phyloP scores from a whole-genome alignment of 108 stramenopile genomes.

The Discostella stelligeroides region DNA sequence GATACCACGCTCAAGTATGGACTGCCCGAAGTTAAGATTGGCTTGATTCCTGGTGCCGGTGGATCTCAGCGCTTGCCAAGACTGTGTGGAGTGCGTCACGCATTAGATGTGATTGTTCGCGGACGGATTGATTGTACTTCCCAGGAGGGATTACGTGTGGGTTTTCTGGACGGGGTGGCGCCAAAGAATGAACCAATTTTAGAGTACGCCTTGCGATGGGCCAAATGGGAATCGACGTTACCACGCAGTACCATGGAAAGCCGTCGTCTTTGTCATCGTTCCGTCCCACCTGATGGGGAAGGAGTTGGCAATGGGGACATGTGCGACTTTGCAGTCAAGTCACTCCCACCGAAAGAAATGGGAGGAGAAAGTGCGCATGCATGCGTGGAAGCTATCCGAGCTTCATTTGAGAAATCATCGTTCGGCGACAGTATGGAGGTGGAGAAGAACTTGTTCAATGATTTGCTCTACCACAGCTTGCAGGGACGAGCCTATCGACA shows the following conservation, averaged over 20 bases:
- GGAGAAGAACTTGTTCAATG: constrained; percentile 69
- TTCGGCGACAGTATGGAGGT: constrained; percentile 72
- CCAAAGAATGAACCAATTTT: constrained; percentile 38
- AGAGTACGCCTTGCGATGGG: constrained; percentile 62
- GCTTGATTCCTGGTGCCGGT: constrained; percentile 95
- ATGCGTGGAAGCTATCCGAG: constrained; percentile 78
- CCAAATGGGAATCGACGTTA: constrained; percentile 51
- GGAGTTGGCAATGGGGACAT: constrained; percentile 53
- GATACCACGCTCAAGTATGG: constrained; percentile 69
- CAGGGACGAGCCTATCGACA: constrained; percentile 89
- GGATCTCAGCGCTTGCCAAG: constrained; percentile 97
- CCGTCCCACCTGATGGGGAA: constrained; percentile 47
- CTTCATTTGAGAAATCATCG: constrained; percentile 52
- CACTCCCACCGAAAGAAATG: constrained; percentile 62
- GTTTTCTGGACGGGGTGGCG: constrained; percentile 66
- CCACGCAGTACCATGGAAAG: constrained; percentile 46
- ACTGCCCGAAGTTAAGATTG: constrained; percentile 94
- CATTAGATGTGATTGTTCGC: constrained; percentile 85
- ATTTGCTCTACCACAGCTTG: constrained; percentile 54
- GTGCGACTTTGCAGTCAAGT: constrained; percentile 62
- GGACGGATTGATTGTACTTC: constrained; percentile 65
- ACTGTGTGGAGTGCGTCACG: constrained; percentile 73
- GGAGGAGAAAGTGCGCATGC: constrained; percentile 80
- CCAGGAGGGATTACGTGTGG: constrained; percentile 55
- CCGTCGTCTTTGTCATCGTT: constrained; percentile 53